Evolutionary conservation across 1,139 yeast genomes (phyloP).

Genomic region (Scheffersomyces insectosa): DNA sequence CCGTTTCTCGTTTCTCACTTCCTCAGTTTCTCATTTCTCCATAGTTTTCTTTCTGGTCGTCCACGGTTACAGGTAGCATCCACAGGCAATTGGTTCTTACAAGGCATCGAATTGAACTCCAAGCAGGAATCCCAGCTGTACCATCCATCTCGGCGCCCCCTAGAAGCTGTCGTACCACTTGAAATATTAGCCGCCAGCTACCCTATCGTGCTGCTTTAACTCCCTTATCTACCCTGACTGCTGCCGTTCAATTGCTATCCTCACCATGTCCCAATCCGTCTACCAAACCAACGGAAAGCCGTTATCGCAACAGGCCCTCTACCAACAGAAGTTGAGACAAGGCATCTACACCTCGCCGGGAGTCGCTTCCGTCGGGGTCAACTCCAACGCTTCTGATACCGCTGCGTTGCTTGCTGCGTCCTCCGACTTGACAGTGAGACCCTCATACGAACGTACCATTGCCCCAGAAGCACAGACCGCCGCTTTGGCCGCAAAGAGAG

Average conservation of each 20-base stretch:
- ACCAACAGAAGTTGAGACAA: constrained; percentile 73
- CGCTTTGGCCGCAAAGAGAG: constrained; percentile 56
- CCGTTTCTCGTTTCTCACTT: too few relatives aligned
- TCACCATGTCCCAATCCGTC: constrained; percentile 43
- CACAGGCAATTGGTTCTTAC: too few relatives aligned
- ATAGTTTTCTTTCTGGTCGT: too few relatives aligned
- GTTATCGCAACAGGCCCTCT: constrained; percentile 70
- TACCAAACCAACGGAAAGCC: constrained; percentile 72
- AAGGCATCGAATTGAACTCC: too few relatives aligned
- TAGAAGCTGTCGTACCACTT: too few relatives aligned
- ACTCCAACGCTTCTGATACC: constrained; percentile 66
- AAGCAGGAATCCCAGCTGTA: too few relatives aligned
- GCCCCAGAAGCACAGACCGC: constrained; percentile 71
- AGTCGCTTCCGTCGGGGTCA: constrained; percentile 67
- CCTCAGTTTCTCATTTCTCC: too few relatives aligned
- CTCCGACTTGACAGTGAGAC: constrained; percentile 60
- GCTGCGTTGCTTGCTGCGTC: constrained; percentile 77
- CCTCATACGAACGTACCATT: constrained; percentile 60
- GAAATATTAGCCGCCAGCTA: too few relatives aligned
- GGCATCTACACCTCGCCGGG: constrained; percentile 77
- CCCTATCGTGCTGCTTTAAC: too few relatives aligned
- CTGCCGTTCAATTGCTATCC: neutral
- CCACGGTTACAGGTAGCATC: too few relatives aligned
- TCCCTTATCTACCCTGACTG: neutral
- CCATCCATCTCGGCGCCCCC: too few relatives aligned